Base-by-base conservation (phyloP, 73 alveolate species). In the Paramecium sonneborni region DNA sequence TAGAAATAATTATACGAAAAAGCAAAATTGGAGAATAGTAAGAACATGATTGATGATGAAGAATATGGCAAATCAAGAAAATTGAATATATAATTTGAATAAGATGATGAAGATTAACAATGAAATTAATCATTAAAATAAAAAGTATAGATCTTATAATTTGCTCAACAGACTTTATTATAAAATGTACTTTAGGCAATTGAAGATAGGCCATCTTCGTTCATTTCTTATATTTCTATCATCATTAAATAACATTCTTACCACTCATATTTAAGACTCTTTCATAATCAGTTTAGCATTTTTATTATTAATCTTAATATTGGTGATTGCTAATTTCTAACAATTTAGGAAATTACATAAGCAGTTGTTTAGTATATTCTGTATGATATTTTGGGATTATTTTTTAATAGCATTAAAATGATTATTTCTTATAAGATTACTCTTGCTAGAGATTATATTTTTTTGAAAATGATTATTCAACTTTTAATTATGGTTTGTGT, bases 171-270 rank as follows among this genome's bases (percentile, higher is more conserved):
- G 35, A 52, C 34, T 52, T 52, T 52, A 52, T 52, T 52, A 52
- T 6, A 52, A 52, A 74, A 62, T 14, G 84, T 62, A 24, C 87
- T 74, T 37, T 74, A 39, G 10, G 87, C 87, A 8, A 30, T 23
- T 34, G 87, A 74, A 37, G 87, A 74, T 5, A 74, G n/a, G 32
- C 28, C 58, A 74, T 74, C 87, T 74, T 74, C 87, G n/a, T 34
- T 37, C 21, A 23, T 23, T 74, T 74, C 87, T 39, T 37, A 23
- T 15, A 74, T 74, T 74, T 74, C 87, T 74, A 74, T 74, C 20
- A 74, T 74, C 20, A 52, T 52, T 26, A 62, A 12, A 62, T 62
- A 15, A 26, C 14, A 26, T 12, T 23, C 12, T 3, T 62, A 62
- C 84, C 84, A 62, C 84, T 62, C 84, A 62, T 62, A 32, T 26